These are phyloP conservation scores for Eucalyptus marginata DNA, from an alignment of 345 rosid genomes.

Conservation along the genomic window DNA sequence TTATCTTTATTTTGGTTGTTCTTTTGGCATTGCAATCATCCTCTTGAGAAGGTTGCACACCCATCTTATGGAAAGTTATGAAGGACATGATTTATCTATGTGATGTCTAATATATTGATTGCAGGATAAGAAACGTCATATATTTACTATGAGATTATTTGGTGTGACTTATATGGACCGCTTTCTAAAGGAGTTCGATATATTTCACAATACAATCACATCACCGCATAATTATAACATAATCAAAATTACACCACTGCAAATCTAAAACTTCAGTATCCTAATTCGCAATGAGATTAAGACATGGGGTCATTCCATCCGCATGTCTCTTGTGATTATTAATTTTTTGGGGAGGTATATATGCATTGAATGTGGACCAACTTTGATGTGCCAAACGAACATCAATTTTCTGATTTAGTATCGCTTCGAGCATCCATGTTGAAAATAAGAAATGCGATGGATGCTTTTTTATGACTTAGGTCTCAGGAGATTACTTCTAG, in stretches of 20 bases:
- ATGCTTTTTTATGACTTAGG: neutral
- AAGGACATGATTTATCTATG: neutral
- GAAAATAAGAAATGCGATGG: accelerated
- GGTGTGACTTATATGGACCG: neutral
- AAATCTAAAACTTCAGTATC: neutral
- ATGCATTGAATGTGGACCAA: neutral
- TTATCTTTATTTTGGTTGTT: neutral
- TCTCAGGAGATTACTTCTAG: neutral
- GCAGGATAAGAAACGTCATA: neutral
- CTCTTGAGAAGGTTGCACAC: accelerated
- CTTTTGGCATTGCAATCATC: neutral
- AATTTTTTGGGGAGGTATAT: neutral
- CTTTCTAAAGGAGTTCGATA: neutral
- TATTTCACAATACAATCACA: too few species aligned
- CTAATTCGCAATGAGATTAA: accelerated
- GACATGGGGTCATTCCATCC: neutral
- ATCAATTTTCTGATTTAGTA: too few species aligned
- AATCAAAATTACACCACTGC: accelerated
- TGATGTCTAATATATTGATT: neutral
- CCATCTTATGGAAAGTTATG: neutral
- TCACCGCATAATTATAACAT: accelerated
- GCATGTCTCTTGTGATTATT: neutral
- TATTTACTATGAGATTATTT: neutral
- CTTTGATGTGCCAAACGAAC: neutral
- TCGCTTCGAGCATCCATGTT: neutral